Percentiles rank a stretch among this genome's conserved stretches.
Evolutionary conservation across 139 green algal species (phyloP).

Genomic region (Ettlia oleoabundans): DNA sequence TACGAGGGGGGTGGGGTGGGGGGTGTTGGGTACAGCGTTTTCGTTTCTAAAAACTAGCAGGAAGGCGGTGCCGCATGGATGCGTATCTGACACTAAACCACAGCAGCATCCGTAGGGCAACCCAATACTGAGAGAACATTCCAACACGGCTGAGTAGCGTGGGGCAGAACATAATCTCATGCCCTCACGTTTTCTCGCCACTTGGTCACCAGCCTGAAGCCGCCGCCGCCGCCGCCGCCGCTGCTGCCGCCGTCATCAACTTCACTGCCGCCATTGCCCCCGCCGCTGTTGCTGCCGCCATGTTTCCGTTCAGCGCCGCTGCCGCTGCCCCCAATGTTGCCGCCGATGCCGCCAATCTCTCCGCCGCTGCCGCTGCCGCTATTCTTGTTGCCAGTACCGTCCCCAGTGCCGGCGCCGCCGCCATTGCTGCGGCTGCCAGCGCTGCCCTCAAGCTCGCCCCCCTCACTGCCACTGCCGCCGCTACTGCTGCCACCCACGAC

Average conservation of each 20-base stretch:
- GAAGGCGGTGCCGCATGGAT: too few species aligned
- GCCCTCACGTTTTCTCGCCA: constrained; percentile 27
- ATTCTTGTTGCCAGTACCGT: background rate
- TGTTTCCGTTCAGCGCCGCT: too few species aligned
- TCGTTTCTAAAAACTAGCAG: too few species aligned
- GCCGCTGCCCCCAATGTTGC: background rate
- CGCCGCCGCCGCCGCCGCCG: background rate
- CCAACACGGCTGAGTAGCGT: background rate
- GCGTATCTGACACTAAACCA: too few species aligned
- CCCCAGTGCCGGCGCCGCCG: background rate
- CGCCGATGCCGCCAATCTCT: too few species aligned
- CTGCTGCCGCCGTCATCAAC: too few species aligned
- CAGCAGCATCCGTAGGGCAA: too few species aligned
- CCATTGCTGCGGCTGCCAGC: too few species aligned
- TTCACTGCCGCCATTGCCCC: background rate
- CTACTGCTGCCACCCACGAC: background rate
- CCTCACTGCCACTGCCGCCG: background rate
- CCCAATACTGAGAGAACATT: background rate
- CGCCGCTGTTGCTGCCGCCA: background rate
- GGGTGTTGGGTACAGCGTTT: too few species aligned
- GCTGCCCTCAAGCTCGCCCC: too few species aligned
- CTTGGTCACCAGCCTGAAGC: constrained; percentile 11
- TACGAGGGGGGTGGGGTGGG: too few species aligned
- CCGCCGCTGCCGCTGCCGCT: constrained; percentile 7
- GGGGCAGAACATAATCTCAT: background rate